Evolutionary conservation across 1,139 yeast species (phyloP).

Genomic region (Blastobotrys raffinosifermentans): DNA sequence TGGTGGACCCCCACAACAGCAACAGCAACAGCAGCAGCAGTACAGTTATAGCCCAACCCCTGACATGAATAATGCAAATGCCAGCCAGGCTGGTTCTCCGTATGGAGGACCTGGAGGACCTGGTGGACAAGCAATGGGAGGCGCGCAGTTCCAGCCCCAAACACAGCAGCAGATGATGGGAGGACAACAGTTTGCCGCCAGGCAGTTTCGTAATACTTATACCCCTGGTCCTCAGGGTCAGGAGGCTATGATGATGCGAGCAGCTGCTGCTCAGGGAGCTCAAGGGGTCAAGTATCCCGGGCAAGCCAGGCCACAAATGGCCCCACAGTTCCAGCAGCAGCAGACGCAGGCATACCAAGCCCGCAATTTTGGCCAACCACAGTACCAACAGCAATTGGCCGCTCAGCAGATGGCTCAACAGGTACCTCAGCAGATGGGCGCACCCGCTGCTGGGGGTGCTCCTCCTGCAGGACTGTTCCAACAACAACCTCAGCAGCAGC

Average conservation of each 20-base stretch:
- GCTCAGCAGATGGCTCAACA: constrained; percentile 1
- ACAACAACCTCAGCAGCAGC: constrained; percentile 16
- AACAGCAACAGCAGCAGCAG: constrained; percentile 10
- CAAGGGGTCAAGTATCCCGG: neutral
- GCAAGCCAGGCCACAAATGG: neutral
- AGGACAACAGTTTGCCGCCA: constrained; percentile 10
- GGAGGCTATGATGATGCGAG: too few relatives aligned
- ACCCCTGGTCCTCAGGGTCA: too few relatives aligned
- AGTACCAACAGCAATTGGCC: constrained; percentile 5
- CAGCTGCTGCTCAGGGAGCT: neutral
- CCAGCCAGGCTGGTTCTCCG: too few relatives aligned
- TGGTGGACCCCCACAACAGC: constrained; percentile 5
- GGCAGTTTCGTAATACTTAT: neutral
- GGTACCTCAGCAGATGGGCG: neutral
- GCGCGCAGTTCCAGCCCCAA: neutral
- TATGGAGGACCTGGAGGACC: too few relatives aligned
- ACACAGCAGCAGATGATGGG: constrained; percentile 4
- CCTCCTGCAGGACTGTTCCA: constrained; percentile 9
- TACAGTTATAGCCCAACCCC: too few relatives aligned
- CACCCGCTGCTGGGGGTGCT: neutral
- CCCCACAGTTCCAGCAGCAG: too few relatives aligned
- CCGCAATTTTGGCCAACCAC: constrained; percentile 3
- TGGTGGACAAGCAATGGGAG: neutral
- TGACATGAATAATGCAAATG: too few relatives aligned
- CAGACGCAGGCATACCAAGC: too few relatives aligned